phyloP scores from a whole-genome alignment of 2,329 filamentous ascomycete species.

The Falciphora oryzae region DNA sequence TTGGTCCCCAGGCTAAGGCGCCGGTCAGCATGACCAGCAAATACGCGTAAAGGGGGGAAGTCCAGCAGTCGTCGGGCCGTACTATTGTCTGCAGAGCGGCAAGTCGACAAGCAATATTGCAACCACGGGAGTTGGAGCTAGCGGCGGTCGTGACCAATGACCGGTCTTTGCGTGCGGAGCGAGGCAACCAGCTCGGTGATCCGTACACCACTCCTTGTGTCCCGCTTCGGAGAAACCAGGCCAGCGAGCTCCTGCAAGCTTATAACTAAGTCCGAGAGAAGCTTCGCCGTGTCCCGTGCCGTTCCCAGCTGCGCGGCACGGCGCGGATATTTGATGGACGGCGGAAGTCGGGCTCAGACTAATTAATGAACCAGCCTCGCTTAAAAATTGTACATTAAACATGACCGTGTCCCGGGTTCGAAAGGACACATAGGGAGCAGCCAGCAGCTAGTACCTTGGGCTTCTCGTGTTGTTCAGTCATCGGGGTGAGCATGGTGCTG shows the following conservation, averaged over 20 bases:
- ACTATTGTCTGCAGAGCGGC: conserved; percentile 2
- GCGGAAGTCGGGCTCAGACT: not conserved
- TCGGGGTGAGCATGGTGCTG: too few relatives aligned
- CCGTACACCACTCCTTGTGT: not conserved
- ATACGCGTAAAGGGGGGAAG: not conserved
- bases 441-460: too few relatives aligned
- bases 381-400: not conserved
- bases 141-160: not conserved
- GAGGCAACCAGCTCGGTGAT: not conserved
- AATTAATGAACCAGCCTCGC: not conserved
- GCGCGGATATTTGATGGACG: not conserved
- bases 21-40: not conserved
- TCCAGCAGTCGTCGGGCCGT: not conserved
- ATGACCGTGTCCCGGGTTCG: too few relatives aligned
- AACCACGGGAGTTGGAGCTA: not conserved
- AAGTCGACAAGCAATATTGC: not conserved
- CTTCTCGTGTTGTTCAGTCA: too few relatives aligned
- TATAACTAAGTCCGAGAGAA: not conserved
- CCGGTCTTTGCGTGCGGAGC: not conserved
- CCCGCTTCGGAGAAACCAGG: too few relatives aligned
- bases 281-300: not conserved
- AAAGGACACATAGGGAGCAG: not conserved
- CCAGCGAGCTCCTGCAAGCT: not conserved
- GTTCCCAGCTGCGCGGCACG: not conserved
- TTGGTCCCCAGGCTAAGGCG: not conserved